phyloP scores from a whole-genome alignment of 768 basidiomycete species.

The Saitozyma sp. region DNA sequence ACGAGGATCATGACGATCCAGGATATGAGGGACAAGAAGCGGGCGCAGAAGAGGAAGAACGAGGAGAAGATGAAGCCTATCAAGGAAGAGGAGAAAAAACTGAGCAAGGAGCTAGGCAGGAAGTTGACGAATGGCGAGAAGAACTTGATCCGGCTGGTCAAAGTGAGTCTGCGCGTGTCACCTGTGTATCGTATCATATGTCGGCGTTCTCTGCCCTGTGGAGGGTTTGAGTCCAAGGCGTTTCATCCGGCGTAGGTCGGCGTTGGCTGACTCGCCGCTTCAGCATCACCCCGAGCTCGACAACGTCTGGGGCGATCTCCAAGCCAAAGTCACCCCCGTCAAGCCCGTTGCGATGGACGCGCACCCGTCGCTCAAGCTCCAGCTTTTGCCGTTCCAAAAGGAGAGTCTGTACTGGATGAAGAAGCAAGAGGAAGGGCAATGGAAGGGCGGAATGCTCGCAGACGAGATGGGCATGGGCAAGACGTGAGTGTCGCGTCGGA shows the following conservation, averaged over 20 bases:
- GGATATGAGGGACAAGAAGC: constrained; percentile 12
- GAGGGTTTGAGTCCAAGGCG: too few relatives aligned
- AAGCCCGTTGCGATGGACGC: constrained; percentile 72
- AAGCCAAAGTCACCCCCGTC: constrained; percentile 63
- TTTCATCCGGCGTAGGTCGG: not conserved
- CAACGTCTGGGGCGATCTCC: constrained; percentile 85
- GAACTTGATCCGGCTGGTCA: constrained; percentile 57
- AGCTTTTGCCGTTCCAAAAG: constrained; percentile 87
- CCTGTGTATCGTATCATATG: too few relatives aligned
- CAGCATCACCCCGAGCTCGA: constrained; percentile 75
- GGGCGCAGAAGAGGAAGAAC: constrained; percentile 32
- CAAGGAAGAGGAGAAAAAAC: constrained; percentile 48
- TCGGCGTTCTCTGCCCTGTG: too few relatives aligned
- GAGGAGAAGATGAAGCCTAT: constrained; percentile 40
- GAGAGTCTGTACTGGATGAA: constrained; percentile 97
- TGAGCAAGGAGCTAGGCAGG: constrained; percentile 67
- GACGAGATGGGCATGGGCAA: constrained; percentile 64
- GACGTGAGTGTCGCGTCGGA: constrained; percentile 35
- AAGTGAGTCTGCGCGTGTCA: constrained; percentile 16
- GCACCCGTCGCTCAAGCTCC: constrained; percentile 77
- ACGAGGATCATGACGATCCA: constrained; percentile 7
- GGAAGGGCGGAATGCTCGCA: constrained; percentile 90
- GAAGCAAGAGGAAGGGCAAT: constrained; percentile 80
- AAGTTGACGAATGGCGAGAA: constrained; percentile 62
- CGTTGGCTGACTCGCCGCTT: not conserved